Conservation (phyloP, 2,329 filamentous ascomycete genomes). For the Colletotrichum lindemuthianum region DNA sequence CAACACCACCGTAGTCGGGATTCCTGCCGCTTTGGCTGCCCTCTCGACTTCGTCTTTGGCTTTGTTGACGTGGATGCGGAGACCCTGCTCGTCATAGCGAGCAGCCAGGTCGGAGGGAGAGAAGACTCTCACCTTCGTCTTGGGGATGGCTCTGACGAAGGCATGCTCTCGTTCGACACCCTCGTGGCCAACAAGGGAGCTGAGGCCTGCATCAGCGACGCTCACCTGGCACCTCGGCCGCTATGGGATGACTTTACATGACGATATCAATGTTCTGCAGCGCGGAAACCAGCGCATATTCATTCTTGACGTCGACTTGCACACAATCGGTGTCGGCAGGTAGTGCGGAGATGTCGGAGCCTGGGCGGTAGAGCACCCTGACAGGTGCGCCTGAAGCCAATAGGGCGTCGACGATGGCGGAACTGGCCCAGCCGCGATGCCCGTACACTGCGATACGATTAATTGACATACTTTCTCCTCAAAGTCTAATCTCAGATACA, state of each 20-base stretch:
- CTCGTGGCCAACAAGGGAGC: conserved; percentile 40
- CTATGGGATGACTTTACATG: background rate
- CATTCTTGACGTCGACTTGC: conserved; percentile 23
- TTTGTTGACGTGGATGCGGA: conserved; percentile 38
- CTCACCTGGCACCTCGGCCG: accelerated
- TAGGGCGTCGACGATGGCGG: conserved; percentile 39
- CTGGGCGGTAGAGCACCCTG: conserved; percentile 40
- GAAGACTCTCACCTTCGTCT: conserved; percentile 42
- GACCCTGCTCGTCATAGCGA: conserved; percentile 39
- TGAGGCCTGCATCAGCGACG: background rate
- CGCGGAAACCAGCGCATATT: conserved; percentile 2
- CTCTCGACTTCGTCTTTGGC: conserved; percentile 40
- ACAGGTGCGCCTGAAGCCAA: conserved; percentile 40
- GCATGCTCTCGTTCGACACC: conserved; percentile 38
- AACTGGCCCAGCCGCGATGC: conserved; percentile 42
- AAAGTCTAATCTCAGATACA: no score
- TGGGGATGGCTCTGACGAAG: conserved; percentile 42
- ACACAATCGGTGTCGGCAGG: conserved; percentile 18
- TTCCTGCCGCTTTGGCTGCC: conserved; percentile 39
- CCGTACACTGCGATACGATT: conserved; percentile 45
- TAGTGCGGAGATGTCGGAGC: conserved; percentile 40
- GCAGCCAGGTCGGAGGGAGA: conserved; percentile 42
- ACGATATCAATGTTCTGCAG: conserved; percentile 29
- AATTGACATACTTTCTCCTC: conserved; percentile 32
- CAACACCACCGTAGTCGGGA: conserved; percentile 39